Conservation (phyloP, 2,329 filamentous ascomycete species). For the Akanthomyces lecanii region DNA sequence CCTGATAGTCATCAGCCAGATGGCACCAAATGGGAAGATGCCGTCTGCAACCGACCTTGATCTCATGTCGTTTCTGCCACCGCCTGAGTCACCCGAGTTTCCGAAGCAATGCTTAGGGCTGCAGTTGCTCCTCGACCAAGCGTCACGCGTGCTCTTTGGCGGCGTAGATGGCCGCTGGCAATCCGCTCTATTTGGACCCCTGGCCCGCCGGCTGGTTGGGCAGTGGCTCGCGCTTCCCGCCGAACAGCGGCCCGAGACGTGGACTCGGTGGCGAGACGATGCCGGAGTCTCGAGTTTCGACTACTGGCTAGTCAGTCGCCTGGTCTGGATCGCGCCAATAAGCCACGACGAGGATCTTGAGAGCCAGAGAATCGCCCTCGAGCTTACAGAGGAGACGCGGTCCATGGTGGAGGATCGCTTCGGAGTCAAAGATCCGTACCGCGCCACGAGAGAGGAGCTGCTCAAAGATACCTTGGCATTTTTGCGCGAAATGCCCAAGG, state of each 20-base stretch:
- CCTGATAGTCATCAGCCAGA: background rate
- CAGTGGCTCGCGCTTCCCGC: conserved; percentile 1
- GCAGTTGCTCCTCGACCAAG: conserved; percentile 2
- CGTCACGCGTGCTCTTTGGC: background rate
- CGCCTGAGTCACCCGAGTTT: conserved; percentile 8
- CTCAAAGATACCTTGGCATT: conserved; percentile 1
- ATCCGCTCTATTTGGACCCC: conserved; percentile 2
- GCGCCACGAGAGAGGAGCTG: background rate
- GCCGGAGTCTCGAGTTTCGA: conserved; percentile 1
- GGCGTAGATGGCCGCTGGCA: background rate
- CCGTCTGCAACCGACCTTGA: background rate
- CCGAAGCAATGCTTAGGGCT: conserved; percentile 1
- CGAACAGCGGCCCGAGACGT: background rate
- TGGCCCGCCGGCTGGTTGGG: background rate
- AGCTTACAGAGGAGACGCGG: conserved; percentile 1
- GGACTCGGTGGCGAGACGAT: conserved; percentile 11
- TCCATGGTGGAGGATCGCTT: conserved; percentile 4
- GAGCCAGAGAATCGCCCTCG: background rate
- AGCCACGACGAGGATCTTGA: conserved; percentile 1
- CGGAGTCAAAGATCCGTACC: conserved; percentile 1
- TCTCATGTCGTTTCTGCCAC: conserved; percentile 7
- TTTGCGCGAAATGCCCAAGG: conserved; percentile 2
- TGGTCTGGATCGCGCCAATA: conserved; percentile 1
- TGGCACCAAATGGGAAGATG: conserved; percentile 1
- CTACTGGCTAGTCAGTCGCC: conserved; percentile 5